Base-by-base conservation (phyloP, 305 asterid species). In the Fraxinus velutina region DNA sequence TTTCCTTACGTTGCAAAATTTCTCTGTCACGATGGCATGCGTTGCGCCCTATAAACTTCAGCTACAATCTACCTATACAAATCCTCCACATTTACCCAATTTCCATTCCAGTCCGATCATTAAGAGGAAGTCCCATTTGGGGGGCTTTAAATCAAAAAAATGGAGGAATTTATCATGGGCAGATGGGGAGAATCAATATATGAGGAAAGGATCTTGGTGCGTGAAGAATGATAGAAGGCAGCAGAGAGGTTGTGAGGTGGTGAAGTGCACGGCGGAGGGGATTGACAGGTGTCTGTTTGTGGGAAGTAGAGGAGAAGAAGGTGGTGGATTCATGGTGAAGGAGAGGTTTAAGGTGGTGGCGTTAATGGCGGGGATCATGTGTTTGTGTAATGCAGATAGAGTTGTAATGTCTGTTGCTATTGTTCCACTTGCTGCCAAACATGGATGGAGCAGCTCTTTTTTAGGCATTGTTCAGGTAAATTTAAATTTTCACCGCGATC, bases 331-430 rank as follows among this genome's bases (percentile, higher is more conserved):
- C 17, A 68, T 81, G 93, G 94, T 84, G 90, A 89, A 93, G 80
- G 98, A 93, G 90, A 93, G 99, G 91, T 93, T 85, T 64, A 93
- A 90, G 85, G 97, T 95, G 85, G 97, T 88, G 88, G 95, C 93
- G 80, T 82, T 95, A 76, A 86, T 95, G 91, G 99, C 95, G 79
- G 92, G 88, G 34, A 94, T 93, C 33, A 93, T 95, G 99, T 92
- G 93, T 77, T 82, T 95, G 84, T 95, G 99, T 70, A 93, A 92
- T 88, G 99, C 96, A 2, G 99, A 95, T 81, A 90, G 99, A 80
- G 98, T 95, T 34, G 99, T 93, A 21, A 95, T 95, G 99, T 93
- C 98, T 5, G 99, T 95, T 15, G 99, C 97, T 79, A 44, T 95
- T 42, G 99, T 95, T 62, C 98, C 99, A 47, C 90, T 95, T 55